Evolutionary conservation across 2,329 filamentous ascomycete genomes (phyloP).

Genomic region (Cordyceps cicadae): DNA sequence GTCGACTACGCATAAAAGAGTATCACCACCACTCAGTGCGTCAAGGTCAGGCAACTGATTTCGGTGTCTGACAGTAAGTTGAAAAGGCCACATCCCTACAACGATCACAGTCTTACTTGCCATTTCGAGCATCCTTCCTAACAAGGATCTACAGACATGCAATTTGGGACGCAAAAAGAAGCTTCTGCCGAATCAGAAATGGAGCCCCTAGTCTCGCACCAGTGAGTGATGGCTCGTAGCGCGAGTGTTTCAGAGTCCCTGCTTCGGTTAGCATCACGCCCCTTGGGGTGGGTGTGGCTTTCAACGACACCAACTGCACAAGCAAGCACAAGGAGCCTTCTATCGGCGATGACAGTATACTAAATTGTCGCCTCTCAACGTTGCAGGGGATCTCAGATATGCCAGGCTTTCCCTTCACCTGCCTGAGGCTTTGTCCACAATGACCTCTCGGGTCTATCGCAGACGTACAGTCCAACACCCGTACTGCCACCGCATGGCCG

Average conservation of each 20-base stretch:
- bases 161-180: background rate
- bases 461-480: too few relatives aligned
- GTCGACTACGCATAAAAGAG: background rate
- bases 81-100: background rate
- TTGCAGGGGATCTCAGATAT: too few relatives aligned
- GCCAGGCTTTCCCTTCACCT: too few relatives aligned
- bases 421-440: too few relatives aligned
- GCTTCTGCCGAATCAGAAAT: background rate
- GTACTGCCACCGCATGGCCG: background rate
- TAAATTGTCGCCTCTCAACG: too few relatives aligned
- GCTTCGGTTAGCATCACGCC: background rate
- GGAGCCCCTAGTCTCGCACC: background rate
- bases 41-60: background rate
- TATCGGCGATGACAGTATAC: too few relatives aligned
- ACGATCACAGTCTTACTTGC: background rate
- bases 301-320: too few relatives aligned
- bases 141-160: background rate
- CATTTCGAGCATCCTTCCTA: background rate
- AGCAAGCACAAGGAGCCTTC: too few relatives aligned
- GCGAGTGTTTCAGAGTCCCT: slow-evolving; percentile 8
- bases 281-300: background rate
- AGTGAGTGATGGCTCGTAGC: slow-evolving; percentile 1
- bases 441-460: too few relatives aligned
- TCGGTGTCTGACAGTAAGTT: background rate
- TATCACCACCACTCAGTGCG: too few relatives aligned